Percentiles rank a stretch among this genome's conserved stretches.
These are phyloP conservation scores for Dipteronia dyeriana DNA, from an alignment of 345 rosid genomes.

Conservation along the genomic window DNA sequence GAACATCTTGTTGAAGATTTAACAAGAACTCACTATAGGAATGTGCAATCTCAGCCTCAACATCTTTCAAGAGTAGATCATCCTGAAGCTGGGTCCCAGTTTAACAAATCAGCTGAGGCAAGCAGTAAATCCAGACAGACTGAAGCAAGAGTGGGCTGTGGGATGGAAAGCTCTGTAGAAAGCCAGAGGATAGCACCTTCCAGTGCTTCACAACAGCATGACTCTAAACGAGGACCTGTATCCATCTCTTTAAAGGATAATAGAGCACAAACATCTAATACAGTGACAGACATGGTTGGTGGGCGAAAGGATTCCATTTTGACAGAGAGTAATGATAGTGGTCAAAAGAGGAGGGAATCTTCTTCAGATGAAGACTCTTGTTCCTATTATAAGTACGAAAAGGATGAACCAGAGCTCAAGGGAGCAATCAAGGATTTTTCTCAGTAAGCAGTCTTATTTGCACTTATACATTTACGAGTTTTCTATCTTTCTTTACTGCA, in stretches of 20 bases:
- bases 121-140: conserved; percentile 54
- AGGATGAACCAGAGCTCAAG: conserved; percentile 74
- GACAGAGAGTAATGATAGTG: conserved; percentile 43
- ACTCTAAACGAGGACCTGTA: conserved; percentile 51
- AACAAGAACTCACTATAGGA: conserved; percentile 41
- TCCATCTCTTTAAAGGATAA: conserved; percentile 51
- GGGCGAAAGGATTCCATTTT: conserved; percentile 48
- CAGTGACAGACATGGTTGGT: conserved; percentile 34
- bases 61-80: conserved; percentile 41
- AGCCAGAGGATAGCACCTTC: conserved; percentile 50
- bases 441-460: conserved; percentile 61
- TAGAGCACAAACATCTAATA: conserved; percentile 43
- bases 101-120: conserved; percentile 44
- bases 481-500: not conserved
- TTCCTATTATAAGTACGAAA: conserved; percentile 75
- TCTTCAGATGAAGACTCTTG: conserved; percentile 62
- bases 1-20: conserved; percentile 55
- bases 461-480: not conserved
- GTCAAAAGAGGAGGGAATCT: conserved; percentile 50
- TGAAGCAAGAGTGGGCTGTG: conserved; percentile 48
- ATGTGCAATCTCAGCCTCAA: conserved; percentile 52
- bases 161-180: conserved; percentile 69
- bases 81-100: conserved; percentile 48
- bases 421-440: conserved; percentile 71
- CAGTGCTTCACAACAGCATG: conserved; percentile 43